These are phyloP conservation scores for Thermomucor indicae-seudaticae DNA, from an alignment of 371 early-diverging fungal species.

Conservation along the genomic window DNA sequence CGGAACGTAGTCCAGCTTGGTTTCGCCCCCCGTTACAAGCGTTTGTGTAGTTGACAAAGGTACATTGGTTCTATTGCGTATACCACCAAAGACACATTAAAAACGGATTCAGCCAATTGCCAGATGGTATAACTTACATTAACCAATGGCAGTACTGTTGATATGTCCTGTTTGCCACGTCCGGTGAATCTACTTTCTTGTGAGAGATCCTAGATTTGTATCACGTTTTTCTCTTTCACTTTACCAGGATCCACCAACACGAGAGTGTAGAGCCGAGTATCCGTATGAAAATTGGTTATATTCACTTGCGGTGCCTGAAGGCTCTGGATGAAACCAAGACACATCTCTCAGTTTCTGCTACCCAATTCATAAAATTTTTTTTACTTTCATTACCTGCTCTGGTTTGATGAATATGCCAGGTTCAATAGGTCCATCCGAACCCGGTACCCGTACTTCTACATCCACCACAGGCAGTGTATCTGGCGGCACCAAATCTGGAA, in stretches of 20 bases:
- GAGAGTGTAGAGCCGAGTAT: constrained; percentile 65
- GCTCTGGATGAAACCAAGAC: constrained; percentile 42
- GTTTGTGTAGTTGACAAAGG: constrained; percentile 54
- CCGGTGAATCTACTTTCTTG: constrained; percentile 50
- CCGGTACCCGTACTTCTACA: constrained; percentile 41
- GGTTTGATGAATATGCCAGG: constrained; percentile 58
- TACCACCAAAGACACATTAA: neutral
- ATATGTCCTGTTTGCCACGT: constrained; percentile 54
- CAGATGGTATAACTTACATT: constrained; percentile 29
- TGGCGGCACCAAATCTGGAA: constrained; percentile 70
- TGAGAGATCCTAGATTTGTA: neutral
- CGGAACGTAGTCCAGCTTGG: constrained; percentile 66
- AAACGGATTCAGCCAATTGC: no score
- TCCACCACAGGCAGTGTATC: constrained; percentile 46
- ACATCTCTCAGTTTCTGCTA: no score
- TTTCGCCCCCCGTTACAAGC: constrained; percentile 41
- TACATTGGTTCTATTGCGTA: constrained; percentile 52
- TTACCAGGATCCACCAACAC: constrained; percentile 70
- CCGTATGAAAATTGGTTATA: constrained; percentile 65
- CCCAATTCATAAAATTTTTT: neutral
- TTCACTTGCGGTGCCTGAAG: constrained; percentile 55
- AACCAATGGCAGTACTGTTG: constrained; percentile 68
- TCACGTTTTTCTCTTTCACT: neutral
- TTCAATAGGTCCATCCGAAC: constrained; percentile 35
- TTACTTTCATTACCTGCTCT: constrained; percentile 27